These are phyloP conservation scores for Moniliella sp. DNA, from an alignment of 1,284 basidiomycete species.

Conservation along the genomic window DNA sequence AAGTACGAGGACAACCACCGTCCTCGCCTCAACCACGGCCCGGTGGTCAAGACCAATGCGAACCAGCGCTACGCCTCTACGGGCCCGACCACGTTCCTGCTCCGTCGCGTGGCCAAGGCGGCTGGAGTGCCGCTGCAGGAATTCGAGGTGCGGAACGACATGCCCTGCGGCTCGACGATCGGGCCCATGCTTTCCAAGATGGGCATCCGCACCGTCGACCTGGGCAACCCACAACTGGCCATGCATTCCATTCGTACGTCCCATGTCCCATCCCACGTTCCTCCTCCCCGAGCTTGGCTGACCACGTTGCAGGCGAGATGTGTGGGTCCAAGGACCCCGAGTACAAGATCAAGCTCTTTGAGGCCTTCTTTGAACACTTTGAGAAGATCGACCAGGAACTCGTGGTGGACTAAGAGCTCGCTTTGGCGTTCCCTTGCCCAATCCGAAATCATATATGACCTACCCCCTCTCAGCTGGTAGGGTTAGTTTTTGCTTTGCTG, in stretches of 20 bases:
- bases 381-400: slow-evolving; percentile 8
- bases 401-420: slow-evolving; percentile 4
- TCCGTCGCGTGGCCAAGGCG: slow-evolving; percentile 39
- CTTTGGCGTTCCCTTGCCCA: too few relatives aligned
- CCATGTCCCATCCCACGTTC: slow-evolving; percentile 25
- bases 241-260: too few relatives aligned
- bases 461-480: too few relatives aligned
- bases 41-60: slow-evolving; percentile 75
- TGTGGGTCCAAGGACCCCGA: slow-evolving; percentile 26
- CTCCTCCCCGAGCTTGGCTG: slow-evolving; percentile 53
- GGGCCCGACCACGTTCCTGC: slow-evolving; percentile 41
- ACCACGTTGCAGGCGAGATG: slow-evolving; percentile 56
- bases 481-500: too few relatives aligned
- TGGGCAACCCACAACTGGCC: slow-evolving; percentile 24
- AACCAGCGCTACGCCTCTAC: slow-evolving; percentile 42
- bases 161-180: slow-evolving; percentile 47
- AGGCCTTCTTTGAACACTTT: slow-evolving; percentile 9
- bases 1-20: slow-evolving; percentile 70
- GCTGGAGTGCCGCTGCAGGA: slow-evolving; percentile 59
- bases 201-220: slow-evolving; percentile 40
- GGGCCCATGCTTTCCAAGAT: slow-evolving; percentile 54
- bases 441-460: too few relatives aligned
- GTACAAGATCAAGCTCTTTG: slow-evolving; percentile 20
- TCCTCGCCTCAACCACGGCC: slow-evolving; percentile 64
- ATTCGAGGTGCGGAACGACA: slow-evolving; percentile 69